Evolutionary conservation across 1,284 basidiomycete species (phyloP), one percentile per base, ranked within the genome.

Genomic region (Agaricales sp.): DNA sequence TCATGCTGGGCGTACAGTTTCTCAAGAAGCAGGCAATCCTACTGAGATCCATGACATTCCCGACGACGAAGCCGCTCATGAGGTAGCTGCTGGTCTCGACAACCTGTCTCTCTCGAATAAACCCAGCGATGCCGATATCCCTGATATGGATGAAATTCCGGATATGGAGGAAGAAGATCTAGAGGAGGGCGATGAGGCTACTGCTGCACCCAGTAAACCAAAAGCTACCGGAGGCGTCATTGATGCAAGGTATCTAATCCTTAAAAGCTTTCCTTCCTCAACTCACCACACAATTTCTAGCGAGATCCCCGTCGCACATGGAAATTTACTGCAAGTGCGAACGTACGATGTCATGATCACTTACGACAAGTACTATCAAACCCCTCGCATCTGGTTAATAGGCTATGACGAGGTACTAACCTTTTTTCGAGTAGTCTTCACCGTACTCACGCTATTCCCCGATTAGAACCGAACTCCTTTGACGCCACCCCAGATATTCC

Each of bases 271-370:
- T 45, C 37, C 46, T 20, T 13, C n/a, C n/a, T n/a, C 30, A 25
- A 48, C n/a, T 12, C 30, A 41, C 45, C 25, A n/a, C n/a, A n/a
- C 23, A 39, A 44, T 18, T 50, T 21, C 25, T 53, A 86, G 80
- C 54, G 67, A 78, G 56, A 66, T 75, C 24, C 78, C 85, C 56
- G 71, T 78, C 35, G 75, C 79, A 26, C 87, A 80, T 55, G 82
- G 80, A 52, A 97, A 97, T 60, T 71, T 99, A 20, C 72, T 98
- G 39, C 90, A 92, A 73, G 92, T 99, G 43, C 81, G 95, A 59
- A 99, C 94, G 19, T 99, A 99, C 74, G 96, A 99, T 67, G 96
- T 97, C 63, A 91, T 97, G 82, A 99, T 99, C 71, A 93, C 91
- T 35, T 99, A 99, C 69, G 95, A 99, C 78, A 99, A 99, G 72